These are phyloP conservation scores for Fusarium transvaalense DNA, from an alignment of 2,329 filamentous ascomycete species.

Conservation along the genomic window DNA sequence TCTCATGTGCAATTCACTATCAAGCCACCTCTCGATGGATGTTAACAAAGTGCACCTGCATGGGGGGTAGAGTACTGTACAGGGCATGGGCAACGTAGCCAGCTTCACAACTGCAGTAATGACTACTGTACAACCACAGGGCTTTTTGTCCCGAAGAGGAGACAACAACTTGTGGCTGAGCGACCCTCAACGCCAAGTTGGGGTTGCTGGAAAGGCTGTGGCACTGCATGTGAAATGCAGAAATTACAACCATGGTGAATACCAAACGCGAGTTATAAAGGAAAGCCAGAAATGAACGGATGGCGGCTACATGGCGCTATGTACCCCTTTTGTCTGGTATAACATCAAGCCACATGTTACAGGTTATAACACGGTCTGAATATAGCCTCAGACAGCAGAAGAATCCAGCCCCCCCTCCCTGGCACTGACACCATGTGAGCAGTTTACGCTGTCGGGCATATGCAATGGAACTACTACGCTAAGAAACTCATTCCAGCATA, in stretches of 20 bases:
- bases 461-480: slow-evolving; percentile 4
- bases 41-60: not conserved
- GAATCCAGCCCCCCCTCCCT: no score
- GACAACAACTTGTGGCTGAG: not conserved
- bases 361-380: not conserved
- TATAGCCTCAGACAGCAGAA: no score
- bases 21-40: not conserved
- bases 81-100: slow-evolving; percentile 12
- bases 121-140: not conserved
- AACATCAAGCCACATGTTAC: not conserved
- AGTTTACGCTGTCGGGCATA: not conserved
- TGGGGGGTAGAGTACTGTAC: not conserved
- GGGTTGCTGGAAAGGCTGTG: not conserved
- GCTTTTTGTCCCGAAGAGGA: not conserved
- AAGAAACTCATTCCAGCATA: not conserved
- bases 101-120: not conserved
- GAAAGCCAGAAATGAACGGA: no score
- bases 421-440: not conserved
- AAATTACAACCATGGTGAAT: not conserved
- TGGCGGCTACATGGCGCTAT: no score
- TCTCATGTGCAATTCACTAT: slow-evolving; percentile 1
- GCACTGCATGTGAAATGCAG: not conserved
- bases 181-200: not conserved
- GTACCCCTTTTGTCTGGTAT: not conserved
- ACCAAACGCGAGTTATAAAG: not conserved